Evolutionary conservation across 2,329 filamentous ascomycete species (phyloP).

Genomic region (Bipolaris cookei): DNA sequence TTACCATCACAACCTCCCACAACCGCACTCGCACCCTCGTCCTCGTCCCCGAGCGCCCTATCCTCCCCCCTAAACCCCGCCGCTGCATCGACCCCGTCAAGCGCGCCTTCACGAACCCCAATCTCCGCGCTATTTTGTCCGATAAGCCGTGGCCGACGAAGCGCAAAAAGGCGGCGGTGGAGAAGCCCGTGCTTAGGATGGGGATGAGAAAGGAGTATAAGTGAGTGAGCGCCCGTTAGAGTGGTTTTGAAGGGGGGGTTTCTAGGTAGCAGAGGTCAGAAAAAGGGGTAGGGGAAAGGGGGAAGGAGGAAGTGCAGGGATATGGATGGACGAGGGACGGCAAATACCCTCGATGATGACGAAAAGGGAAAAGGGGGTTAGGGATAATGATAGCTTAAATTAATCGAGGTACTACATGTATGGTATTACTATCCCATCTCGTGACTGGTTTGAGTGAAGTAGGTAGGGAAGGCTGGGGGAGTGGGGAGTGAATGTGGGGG

Average conservation of each 20-base stretch:
- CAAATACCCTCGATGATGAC: too few relatives aligned
- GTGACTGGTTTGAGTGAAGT: too few relatives aligned
- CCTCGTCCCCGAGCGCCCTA: background rate
- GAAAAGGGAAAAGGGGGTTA: background rate
- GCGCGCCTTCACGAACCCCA: constrained; percentile 24
- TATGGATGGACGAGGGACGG: too few relatives aligned
- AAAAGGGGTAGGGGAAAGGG: background rate
- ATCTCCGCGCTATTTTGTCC: constrained; percentile 24
- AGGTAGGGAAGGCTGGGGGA: too few relatives aligned
- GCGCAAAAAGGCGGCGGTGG: constrained; percentile 9
- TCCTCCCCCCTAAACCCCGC: constrained; percentile 9
- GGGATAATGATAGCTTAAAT: too few relatives aligned
- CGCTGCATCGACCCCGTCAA: constrained; percentile 26
- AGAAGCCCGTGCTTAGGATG: constrained; percentile 21
- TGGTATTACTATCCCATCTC: too few relatives aligned
- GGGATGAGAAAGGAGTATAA: constrained; percentile 6
- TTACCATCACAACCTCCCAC: too few relatives aligned
- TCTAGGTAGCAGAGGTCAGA: background rate
- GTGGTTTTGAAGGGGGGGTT: background rate
- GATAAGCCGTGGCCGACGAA: constrained; percentile 17
- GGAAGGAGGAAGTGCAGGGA: background rate
- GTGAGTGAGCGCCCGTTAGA: background rate
- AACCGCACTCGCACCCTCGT: background rate
- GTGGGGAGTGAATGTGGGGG: too few relatives aligned
- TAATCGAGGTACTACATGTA: too few relatives aligned